phyloP scores from a whole-genome alignment of 2,329 filamentous ascomycete genomes.

The Lasiodiplodia gonubiensis region DNA sequence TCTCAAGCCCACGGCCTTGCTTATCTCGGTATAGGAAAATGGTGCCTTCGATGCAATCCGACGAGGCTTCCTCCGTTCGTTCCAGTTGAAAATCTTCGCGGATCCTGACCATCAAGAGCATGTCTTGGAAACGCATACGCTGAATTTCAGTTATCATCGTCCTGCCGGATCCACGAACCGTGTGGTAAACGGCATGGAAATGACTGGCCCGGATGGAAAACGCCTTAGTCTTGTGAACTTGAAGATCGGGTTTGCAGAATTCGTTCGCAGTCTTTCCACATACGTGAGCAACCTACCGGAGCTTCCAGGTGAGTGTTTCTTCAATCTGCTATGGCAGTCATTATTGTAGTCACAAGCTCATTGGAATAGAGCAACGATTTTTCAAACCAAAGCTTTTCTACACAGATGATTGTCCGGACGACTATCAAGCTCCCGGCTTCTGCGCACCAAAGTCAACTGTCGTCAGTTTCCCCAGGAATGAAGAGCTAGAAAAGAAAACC shows the following conservation, averaged over 20 bases:
- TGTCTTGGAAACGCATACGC: conserved; percentile 58
- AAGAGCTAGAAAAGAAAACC: conserved; percentile 47
- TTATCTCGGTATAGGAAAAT: conserved; percentile 49
- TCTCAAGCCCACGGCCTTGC: conserved; percentile 34
- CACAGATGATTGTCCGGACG: conserved; percentile 45
- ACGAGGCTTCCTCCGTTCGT: conserved; percentile 48
- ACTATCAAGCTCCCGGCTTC: conserved; percentile 53
- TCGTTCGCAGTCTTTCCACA: conserved; percentile 50
- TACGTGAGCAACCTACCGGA: conserved; percentile 41
- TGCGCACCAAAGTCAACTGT: conserved; percentile 36
- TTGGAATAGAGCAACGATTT: not conserved
- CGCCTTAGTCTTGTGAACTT: conserved; percentile 48
- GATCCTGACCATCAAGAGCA: conserved; percentile 44
- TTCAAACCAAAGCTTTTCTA: conserved; percentile 45
- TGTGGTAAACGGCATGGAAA: conserved; percentile 35
- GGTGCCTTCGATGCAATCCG: conserved; percentile 56
- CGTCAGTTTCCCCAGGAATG: conserved; percentile 45
- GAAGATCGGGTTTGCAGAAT: conserved; percentile 49
- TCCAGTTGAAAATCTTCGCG: conserved; percentile 56
- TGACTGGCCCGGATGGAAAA: conserved; percentile 39
- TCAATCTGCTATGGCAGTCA: no score
- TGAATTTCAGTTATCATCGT: conserved; percentile 52
- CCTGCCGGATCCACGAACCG: not conserved
- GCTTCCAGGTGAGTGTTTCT: conserved; percentile 29
- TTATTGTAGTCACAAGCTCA: not conserved